These are phyloP conservation scores for Jaminaea rosea DNA, from an alignment of 1,284 basidiomycete species.

Conservation along the genomic window DNA sequence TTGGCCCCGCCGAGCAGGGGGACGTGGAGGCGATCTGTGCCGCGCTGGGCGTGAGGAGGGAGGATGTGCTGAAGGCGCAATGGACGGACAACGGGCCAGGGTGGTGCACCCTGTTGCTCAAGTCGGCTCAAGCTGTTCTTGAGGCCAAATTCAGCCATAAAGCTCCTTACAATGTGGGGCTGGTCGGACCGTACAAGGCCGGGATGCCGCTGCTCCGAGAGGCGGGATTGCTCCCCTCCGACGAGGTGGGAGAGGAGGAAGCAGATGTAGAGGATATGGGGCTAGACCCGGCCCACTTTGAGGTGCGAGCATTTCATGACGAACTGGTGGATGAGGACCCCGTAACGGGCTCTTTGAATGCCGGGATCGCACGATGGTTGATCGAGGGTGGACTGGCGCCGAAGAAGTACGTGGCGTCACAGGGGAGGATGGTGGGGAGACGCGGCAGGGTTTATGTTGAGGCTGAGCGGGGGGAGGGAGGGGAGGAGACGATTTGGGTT, in stretches of 20 bases:
- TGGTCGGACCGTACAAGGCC: slow-evolving; percentile 21
- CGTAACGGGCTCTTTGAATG: slow-evolving; percentile 32
- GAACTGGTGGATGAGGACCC: slow-evolving; percentile 25
- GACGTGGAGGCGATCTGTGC: slow-evolving; percentile 10
- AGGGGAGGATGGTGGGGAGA: neutral
- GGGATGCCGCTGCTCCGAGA: slow-evolving; percentile 7
- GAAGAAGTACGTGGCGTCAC: neutral
- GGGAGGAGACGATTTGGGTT: no score
- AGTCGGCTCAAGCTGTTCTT: slow-evolving; percentile 17
- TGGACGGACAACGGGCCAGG: slow-evolving; percentile 32
- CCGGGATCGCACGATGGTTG: slow-evolving; percentile 52
- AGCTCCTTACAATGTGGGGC: no score
- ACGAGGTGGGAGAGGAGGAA: no score
- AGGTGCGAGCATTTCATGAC: slow-evolving; percentile 24
- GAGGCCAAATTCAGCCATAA: slow-evolving; percentile 11
- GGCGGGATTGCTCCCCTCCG: no score
- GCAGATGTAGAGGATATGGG: no score
- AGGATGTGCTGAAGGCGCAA: slow-evolving; percentile 13
- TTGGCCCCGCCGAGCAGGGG: slow-evolving; percentile 14
- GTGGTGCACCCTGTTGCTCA: slow-evolving; percentile 27
- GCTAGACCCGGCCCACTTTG: slow-evolving; percentile 8
- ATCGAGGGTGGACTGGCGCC: neutral
- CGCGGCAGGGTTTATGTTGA: neutral
- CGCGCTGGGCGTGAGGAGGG: slow-evolving; percentile 10
- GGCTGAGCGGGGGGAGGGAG: neutral